A percentile compares a stretch with the other conserved stretches of the same genome.
phyloP scores from a whole-genome alignment of 805 yeast species.

The Nakazawaea laoshanensis region DNA sequence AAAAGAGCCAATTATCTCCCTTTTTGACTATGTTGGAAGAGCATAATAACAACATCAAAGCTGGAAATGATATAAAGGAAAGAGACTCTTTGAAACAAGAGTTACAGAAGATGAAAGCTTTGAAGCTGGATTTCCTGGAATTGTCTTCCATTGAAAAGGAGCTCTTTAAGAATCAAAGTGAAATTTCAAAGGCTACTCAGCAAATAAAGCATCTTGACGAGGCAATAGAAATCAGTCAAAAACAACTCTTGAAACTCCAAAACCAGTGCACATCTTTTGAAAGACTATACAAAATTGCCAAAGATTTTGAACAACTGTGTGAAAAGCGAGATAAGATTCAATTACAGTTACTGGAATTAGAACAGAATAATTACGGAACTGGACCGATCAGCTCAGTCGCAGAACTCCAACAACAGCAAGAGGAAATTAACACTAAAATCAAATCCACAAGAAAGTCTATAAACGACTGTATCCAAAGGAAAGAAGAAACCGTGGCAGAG shows the following conservation, averaged over 20 bases:
- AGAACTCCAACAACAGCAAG: slow-evolving; percentile 37
- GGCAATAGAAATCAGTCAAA: slow-evolving; percentile 6
- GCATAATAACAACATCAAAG: slow-evolving; percentile 15
- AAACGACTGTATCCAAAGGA: slow-evolving; percentile 26
- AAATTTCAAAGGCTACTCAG: not conserved
- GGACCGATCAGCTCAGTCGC: slow-evolving; percentile 28
- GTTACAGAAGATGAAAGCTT: slow-evolving; percentile 18
- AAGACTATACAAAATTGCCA: not conserved
- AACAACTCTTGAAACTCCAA: slow-evolving; percentile 14
- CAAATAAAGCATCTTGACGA: not conserved
- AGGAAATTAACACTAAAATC: slow-evolving; percentile 26
- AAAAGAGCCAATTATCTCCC: slow-evolving; percentile 18
- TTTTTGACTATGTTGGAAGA: slow-evolving; percentile 17
- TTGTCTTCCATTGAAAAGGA: slow-evolving; percentile 10
- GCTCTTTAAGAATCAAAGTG: no score
- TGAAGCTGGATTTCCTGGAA: slow-evolving; percentile 20
- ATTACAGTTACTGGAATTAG: slow-evolving; percentile 23
- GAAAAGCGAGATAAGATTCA: slow-evolving; percentile 20
- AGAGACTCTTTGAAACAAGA: slow-evolving; percentile 20
- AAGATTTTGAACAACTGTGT: slow-evolving; percentile 11
- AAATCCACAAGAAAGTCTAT: slow-evolving; percentile 30
- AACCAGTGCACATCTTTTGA: slow-evolving; percentile 4
- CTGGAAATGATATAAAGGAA: slow-evolving; percentile 13
- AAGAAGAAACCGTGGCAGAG: slow-evolving; percentile 36
- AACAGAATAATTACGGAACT: no score